Percentiles rank a stretch among this genome's conserved stretches.
Evolutionary conservation across 1,139 yeast species (phyloP).

Genomic region (Pneumocystis sp.): DNA sequence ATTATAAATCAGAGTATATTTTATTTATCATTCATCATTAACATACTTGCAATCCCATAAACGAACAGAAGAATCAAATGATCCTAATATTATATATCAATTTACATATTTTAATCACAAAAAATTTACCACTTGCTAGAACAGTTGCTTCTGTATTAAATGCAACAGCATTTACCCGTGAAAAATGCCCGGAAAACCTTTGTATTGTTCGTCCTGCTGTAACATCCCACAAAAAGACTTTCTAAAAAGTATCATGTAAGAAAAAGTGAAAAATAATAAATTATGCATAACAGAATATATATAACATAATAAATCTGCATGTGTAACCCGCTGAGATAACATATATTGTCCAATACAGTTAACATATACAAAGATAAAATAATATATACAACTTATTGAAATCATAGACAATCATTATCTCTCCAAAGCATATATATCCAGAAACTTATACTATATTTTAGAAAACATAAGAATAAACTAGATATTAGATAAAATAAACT

Average conservation of each 20-base stretch:
- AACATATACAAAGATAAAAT: too few species aligned
- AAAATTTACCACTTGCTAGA: slow-evolving; percentile 18
- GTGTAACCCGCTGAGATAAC: too few species aligned
- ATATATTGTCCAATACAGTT: too few species aligned
- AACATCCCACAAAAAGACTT: slow-evolving; percentile 25
- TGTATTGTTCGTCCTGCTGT: slow-evolving; percentile 19
- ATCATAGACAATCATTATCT: too few species aligned
- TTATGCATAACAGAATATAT: not conserved
- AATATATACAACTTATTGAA: too few species aligned
- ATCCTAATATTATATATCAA: slow-evolving; percentile 15
- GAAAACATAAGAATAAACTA: too few species aligned
- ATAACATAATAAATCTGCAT: too few species aligned
- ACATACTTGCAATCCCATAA: slow-evolving; percentile 24
- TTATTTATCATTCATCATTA: not conserved
- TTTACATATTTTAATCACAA: not conserved
- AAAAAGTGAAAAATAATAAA: not conserved
- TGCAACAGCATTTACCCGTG: slow-evolving; percentile 22
- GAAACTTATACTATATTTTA: too few species aligned
- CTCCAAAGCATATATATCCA: too few species aligned
- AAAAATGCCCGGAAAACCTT: slow-evolving; percentile 23
- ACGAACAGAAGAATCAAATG: slow-evolving; percentile 25
- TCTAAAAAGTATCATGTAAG: not conserved
- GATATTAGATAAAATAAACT: too few species aligned
- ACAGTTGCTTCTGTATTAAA: slow-evolving; percentile 22
- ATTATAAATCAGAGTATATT: not conserved